Evolutionary conservation across 371 early-diverging fungal species (phyloP), one percentile per base, ranked within the genome.

Genomic region (Apophysomyces elegans): DNA sequence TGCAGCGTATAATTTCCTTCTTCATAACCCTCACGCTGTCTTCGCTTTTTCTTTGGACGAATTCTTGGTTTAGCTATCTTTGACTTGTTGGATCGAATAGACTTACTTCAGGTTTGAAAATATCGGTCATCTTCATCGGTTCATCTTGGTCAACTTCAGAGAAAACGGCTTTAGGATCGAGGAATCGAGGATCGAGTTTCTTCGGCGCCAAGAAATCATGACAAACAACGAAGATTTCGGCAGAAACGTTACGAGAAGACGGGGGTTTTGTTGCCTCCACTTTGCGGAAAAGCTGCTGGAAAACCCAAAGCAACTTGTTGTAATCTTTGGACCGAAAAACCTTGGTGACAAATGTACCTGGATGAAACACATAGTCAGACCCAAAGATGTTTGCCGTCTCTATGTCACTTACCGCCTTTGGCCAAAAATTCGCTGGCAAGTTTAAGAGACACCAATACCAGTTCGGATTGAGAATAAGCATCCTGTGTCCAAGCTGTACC

Each of bases 171-270:
- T 93, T 93, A 44, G 99, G 91, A 74, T 99, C 98, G 68, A 99
- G 86, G 68, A 99, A 88, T 61, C 90, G 87, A 60, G 96, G 93
- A 83, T 99, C 99, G 68, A 99, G 93, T 76, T 93, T 91, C 73
- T 97, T 96, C 45, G 98, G 98, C 4, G 96, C 96, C 75, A 92
- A 76, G 83, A 90, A 99, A 66, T 93, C 96, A 39, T 91, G 85
- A 83, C 99, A 99, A 6, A 99, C 96, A 50, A 99, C 98, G 84
- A 99, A 99, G 69, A 99, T 99, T 89, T 99, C 99, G n/a, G 99
- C 99, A 67, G 99, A 99, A 32, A 99, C 99, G 66, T 93, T 96
- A 87, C 99, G 91, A 59, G 99, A 98, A 47, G 98, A 96, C n/a
- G 98, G 91, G 13, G 99, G 99, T 81, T 99, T 99, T 13, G 99